These are phyloP conservation scores for Nigrospora oryzae DNA, from an alignment of 2,329 filamentous ascomycete species.

Conservation along the genomic window DNA sequence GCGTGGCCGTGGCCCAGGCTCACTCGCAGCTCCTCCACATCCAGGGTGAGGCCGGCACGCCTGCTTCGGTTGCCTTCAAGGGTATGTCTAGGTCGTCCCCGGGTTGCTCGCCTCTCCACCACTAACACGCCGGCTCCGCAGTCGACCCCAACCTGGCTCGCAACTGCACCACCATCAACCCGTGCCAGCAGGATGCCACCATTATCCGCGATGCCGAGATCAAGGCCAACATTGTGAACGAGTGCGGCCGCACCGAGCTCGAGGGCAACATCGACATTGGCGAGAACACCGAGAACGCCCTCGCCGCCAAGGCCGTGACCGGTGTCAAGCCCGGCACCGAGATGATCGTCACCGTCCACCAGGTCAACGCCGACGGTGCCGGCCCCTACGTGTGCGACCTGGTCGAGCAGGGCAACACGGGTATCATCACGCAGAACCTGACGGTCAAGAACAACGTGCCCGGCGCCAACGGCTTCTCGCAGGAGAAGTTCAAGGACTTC, in stretches of 20 bases:
- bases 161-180: conserved; percentile 55
- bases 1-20: conserved; percentile 26
- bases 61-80: conserved; percentile 39
- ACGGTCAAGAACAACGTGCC: conserved; percentile 51
- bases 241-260: conserved; percentile 54
- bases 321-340: conserved; percentile 35
- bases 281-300: conserved; percentile 43
- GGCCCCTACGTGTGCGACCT: conserved; percentile 48
- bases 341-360: conserved; percentile 40
- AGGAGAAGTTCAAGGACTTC: conserved; percentile 46
- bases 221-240: conserved; percentile 41
- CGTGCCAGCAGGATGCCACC: conserved; percentile 58
- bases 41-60: conserved; percentile 35
- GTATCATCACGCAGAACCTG: conserved; percentile 35
- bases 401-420: conserved; percentile 34
- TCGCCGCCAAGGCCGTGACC: conserved; percentile 37
- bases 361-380: conserved; percentile 45
- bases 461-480: conserved; percentile 47
- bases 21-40: conserved; percentile 40
- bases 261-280: conserved; percentile 54
- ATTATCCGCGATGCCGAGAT: conserved; percentile 53
- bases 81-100: conserved; percentile 18
- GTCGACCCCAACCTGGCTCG: conserved; percentile 47
- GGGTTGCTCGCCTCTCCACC: not conserved
- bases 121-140: conserved; percentile 10